Percentiles rank a stretch among this genome's conserved stretches.
Conservation (phyloP, 257 asterid genomes). For the Scutellaria galericulata region DNA sequence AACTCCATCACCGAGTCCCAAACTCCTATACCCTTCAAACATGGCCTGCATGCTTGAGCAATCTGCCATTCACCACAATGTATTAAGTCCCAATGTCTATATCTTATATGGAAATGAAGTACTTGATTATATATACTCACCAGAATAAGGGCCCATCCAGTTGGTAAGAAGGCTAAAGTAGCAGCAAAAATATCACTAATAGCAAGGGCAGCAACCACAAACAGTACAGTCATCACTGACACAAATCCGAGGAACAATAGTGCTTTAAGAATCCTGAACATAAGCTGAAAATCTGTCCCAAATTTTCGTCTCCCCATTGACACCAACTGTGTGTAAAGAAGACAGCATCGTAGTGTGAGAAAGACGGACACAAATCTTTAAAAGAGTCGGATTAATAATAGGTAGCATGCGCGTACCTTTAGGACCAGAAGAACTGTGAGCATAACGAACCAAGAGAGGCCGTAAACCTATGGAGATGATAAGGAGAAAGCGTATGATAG, state of each 20-base stretch:
- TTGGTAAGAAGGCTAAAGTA: conserved; percentile 36
- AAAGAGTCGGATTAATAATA: not conserved
- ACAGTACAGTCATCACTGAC: conserved; percentile 34
- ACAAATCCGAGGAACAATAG: conserved; percentile 35
- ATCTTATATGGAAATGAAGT: too few relatives aligned
- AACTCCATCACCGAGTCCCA: conserved; percentile 40
- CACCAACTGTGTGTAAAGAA: conserved; percentile 26
- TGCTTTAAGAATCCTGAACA: conserved; percentile 40
- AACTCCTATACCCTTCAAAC: conserved; percentile 28
- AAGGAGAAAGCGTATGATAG: conserved; percentile 1
- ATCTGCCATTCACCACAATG: conserved; percentile 25
- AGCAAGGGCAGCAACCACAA: conserved; percentile 31
- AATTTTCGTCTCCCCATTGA: conserved; percentile 39
- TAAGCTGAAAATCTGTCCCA: conserved; percentile 39
- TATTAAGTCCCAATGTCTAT: too few relatives aligned
- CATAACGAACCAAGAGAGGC: conserved; percentile 38
- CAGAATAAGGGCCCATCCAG: conserved; percentile 39
- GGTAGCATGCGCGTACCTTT: conserved; percentile 17
- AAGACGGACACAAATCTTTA: not conserved
- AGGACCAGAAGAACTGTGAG: conserved; percentile 33
- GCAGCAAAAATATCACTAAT: conserved; percentile 40
- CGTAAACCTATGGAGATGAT: conserved; percentile 30
- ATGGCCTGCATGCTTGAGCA: conserved; percentile 35
- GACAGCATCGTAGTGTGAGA: too few relatives aligned
- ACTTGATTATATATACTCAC: not conserved